A percentile compares a stretch with the other conserved stretches of the same genome.
phyloP scores from a whole-genome alignment of 225 moss, liverwort and hornwort species.

The Anthoceros angustus region DNA sequence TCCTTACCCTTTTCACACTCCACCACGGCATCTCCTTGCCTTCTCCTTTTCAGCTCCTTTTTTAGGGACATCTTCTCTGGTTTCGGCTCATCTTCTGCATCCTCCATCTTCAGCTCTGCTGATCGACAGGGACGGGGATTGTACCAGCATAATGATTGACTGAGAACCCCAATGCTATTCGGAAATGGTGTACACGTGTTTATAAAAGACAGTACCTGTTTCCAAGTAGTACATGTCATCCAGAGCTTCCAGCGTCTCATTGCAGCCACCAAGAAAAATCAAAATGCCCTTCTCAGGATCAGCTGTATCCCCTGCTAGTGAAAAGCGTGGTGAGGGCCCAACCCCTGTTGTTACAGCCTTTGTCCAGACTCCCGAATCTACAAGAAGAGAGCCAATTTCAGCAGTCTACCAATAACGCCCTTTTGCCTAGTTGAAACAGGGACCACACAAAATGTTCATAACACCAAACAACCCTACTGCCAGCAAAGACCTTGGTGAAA shows the following conservation, averaged over 20 bases:
- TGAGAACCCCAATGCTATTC: background rate
- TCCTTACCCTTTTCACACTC: conserved; percentile 16
- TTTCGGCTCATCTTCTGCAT: conserved; percentile 52
- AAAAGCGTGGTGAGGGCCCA: conserved; percentile 84
- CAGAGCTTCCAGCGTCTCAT: conserved; percentile 82
- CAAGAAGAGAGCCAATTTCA: background rate
- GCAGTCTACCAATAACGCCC: too few species aligned
- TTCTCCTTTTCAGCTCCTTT: conserved; percentile 94
- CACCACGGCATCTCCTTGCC: conserved; percentile 49
- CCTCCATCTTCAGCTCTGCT: conserved; percentile 73
- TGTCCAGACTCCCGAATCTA: conserved; percentile 83
- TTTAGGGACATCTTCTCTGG: conserved; percentile 81
- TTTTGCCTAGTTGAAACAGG: too few species aligned
- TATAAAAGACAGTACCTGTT: conserved; percentile 31
- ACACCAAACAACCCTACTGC: too few species aligned
- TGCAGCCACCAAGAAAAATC: conserved; percentile 82
- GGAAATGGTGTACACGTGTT: background rate
- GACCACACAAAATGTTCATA: too few species aligned
- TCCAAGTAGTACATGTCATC: conserved; percentile 96
- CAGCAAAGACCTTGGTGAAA: background rate
- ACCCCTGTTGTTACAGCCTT: conserved; percentile 49
- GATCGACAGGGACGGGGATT: background rate
- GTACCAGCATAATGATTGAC: background rate
- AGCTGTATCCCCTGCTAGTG: conserved; percentile 70
- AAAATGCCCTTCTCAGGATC: conserved; percentile 66